Evolutionary conservation across 768 basidiomycete species (phyloP).

Genomic region (Macrolepiota albuminosa): DNA sequence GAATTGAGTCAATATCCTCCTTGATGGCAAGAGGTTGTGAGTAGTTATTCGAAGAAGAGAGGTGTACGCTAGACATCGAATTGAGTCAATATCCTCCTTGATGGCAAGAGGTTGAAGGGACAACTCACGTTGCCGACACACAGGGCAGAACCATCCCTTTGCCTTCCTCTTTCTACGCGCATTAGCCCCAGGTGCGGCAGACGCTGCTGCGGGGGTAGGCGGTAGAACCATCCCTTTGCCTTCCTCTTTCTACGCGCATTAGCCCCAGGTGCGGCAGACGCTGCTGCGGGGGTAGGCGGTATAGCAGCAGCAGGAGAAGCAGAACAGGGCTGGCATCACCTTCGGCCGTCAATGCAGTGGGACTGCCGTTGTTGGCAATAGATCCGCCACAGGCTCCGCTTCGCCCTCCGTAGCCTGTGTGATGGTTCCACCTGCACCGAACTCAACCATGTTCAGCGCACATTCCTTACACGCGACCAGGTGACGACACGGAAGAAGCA

Average conservation of each 20-base stretch:
- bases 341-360: slow-evolving; percentile 22
- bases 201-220: slow-evolving; percentile 20
- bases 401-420: slow-evolving; percentile 48
- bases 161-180: slow-evolving; percentile 83
- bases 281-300: slow-evolving; percentile 19
- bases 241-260: slow-evolving; percentile 77
- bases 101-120: neutral
- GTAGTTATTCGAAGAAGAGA: slow-evolving; percentile 83
- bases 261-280: slow-evolving; percentile 25
- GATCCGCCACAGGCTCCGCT: slow-evolving; percentile 21
- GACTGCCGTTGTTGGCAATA: slow-evolving; percentile 16
- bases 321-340: slow-evolving; percentile 13
- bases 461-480: slow-evolving; percentile 95
- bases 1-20: slow-evolving; percentile 1
- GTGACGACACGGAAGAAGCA: slow-evolving; percentile 89
- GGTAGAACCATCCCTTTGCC: slow-evolving; percentile 87
- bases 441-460: slow-evolving; percentile 96
- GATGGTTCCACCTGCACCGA: slow-evolving; percentile 88
- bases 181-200: slow-evolving; percentile 29
- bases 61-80: slow-evolving; percentile 62
- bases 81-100: neutral
- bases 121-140: slow-evolving; percentile 87
- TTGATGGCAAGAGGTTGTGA: no score
- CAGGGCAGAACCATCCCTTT: slow-evolving; percentile 97
- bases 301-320: slow-evolving; percentile 14